A percentile compares a stretch with the other conserved stretches of the same genome.
phyloP scores from a whole-genome alignment of 768 basidiomycete genomes.

The Lactifluus echinatus region DNA sequence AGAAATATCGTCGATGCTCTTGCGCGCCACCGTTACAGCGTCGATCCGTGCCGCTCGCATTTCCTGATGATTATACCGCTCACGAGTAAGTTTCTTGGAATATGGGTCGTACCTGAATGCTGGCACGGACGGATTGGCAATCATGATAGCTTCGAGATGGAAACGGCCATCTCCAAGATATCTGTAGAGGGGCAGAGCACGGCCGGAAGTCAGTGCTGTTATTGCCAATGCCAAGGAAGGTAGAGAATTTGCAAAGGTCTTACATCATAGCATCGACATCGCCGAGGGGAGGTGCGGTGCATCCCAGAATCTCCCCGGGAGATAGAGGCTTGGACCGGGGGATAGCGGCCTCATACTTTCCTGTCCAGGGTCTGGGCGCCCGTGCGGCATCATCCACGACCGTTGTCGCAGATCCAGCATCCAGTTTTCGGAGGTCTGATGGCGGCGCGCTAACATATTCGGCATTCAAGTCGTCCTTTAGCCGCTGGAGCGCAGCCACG shows the following conservation, averaged over 20 bases:
- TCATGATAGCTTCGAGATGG: slow-evolving; percentile 98
- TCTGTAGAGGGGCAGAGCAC: slow-evolving; percentile 35
- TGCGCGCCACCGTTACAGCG: slow-evolving; percentile 66
- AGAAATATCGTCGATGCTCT: slow-evolving; percentile 39
- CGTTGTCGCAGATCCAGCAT: slow-evolving; percentile 6
- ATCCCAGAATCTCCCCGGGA: slow-evolving; percentile 95
- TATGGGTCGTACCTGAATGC: slow-evolving; percentile 99
- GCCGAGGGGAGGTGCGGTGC: slow-evolving; percentile 78
- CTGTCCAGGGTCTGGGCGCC: slow-evolving; percentile 38
- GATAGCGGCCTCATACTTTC: slow-evolving; percentile 65
- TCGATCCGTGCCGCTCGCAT: slow-evolving; percentile 72
- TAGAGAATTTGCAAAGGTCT: slow-evolving; percentile 27
- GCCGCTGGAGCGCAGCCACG: slow-evolving; percentile 80
- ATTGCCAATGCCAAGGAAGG: not conserved
- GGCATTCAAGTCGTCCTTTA: slow-evolving; percentile 66
- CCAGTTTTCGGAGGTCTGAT: slow-evolving; percentile 16
- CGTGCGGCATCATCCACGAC: slow-evolving; percentile 1
- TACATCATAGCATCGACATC: slow-evolving; percentile 90
- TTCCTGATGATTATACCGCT: slow-evolving; percentile 80
- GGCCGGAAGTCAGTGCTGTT: slow-evolving; percentile 1
- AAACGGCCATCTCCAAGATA: slow-evolving; percentile 98
- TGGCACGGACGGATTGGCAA: slow-evolving; percentile 91
- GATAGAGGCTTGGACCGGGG: slow-evolving; percentile 88
- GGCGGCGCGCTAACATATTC: slow-evolving; percentile 27
- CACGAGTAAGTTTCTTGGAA: slow-evolving; percentile 91